phyloP scores from a whole-genome alignment of 2,329 filamentous ascomycete species.

The Mariannaea sp. region DNA sequence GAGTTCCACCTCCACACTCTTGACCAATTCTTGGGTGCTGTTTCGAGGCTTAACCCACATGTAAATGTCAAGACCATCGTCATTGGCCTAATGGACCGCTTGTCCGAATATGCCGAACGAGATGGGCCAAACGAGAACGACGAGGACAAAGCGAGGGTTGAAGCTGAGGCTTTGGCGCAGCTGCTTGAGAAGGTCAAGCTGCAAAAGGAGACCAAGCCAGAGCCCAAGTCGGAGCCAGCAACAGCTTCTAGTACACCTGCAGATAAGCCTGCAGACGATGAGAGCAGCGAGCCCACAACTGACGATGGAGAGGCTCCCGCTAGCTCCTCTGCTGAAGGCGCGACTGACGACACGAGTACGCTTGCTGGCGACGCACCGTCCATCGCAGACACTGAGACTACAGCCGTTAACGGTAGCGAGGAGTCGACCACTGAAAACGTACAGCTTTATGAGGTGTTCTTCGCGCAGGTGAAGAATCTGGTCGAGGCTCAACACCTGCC shows the following conservation, averaged over 20 bases:
- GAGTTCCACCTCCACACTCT: slow-evolving; percentile 97
- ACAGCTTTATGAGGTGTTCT: slow-evolving; percentile 96
- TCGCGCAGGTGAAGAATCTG: slow-evolving; percentile 90
- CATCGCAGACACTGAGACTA: slow-evolving; percentile 53
- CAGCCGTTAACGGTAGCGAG: slow-evolving; percentile 53
- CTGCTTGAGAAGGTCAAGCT: slow-evolving; percentile 80
- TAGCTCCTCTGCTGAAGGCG: slow-evolving; percentile 24
- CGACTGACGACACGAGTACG: slow-evolving; percentile 41
- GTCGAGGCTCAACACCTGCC: slow-evolving; percentile 89
- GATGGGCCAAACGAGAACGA: slow-evolving; percentile 74
- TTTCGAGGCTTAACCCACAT: slow-evolving; percentile 89
- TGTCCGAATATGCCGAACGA: slow-evolving; percentile 92
- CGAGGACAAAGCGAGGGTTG: slow-evolving; percentile 70
- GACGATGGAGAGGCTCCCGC: slow-evolving; percentile 29
- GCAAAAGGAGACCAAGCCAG: slow-evolving; percentile 54
- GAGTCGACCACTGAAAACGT: slow-evolving; percentile 64
- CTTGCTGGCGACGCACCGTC: slow-evolving; percentile 43
- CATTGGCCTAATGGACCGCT: slow-evolving; percentile 94
- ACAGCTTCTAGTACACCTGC: slow-evolving; percentile 26
- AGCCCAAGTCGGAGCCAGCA: slow-evolving; percentile 22
- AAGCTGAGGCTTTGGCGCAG: slow-evolving; percentile 80
- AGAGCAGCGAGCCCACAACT: slow-evolving; percentile 43
- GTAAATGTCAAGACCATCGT: slow-evolving; percentile 98
- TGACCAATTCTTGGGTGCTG: slow-evolving; percentile 91
- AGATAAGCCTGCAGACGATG: slow-evolving; percentile 42